A percentile compares a stretch with the other conserved stretches of the same genome.
Evolutionary conservation across 164 flowering plant species (phyloP).

Genomic region (Magnolia changhungtana): DNA sequence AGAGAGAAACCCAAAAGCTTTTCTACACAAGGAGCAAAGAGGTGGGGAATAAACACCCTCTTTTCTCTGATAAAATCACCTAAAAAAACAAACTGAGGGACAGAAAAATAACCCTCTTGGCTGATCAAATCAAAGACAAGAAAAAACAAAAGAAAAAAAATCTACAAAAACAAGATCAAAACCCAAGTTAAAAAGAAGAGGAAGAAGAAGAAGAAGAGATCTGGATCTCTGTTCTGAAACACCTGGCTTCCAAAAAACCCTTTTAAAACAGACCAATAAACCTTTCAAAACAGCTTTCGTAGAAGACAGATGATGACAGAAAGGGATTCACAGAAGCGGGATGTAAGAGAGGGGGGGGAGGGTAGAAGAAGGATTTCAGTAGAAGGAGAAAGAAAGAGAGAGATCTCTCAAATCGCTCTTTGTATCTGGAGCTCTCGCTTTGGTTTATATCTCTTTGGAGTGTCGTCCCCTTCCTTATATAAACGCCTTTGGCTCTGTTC

Average conservation of each 20-base stretch:
- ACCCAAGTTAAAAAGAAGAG: background rate
- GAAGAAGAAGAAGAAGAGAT: slow-evolving; percentile 14
- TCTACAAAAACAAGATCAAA: slow-evolving; percentile 8
- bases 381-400: background rate
- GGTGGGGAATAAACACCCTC: slow-evolving; percentile 29
- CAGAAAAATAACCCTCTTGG: slow-evolving; percentile 58
- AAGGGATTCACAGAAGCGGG: slow-evolving; percentile 78
- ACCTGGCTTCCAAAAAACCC: slow-evolving; percentile 38
- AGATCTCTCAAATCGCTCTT: background rate
- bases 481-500: background rate
- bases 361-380: slow-evolving; percentile 3
- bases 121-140: slow-evolving; percentile 16
- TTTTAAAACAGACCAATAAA: slow-evolving; percentile 26
- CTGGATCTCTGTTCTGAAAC: slow-evolving; percentile 68
- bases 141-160: background rate
- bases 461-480: background rate
- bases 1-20: slow-evolving; percentile 9
- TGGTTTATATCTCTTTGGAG: background rate
- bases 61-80: background rate
- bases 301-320: slow-evolving; percentile 67
- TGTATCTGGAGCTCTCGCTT: slow-evolving; percentile 3
- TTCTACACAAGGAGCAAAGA: slow-evolving; percentile 22
- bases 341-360: slow-evolving; percentile 17
- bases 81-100: slow-evolving; percentile 35
- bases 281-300: slow-evolving; percentile 1